These are phyloP conservation scores for Clarireedia monteithiana DNA, from an alignment of 2,329 filamentous ascomycete genomes.

Conservation along the genomic window DNA sequence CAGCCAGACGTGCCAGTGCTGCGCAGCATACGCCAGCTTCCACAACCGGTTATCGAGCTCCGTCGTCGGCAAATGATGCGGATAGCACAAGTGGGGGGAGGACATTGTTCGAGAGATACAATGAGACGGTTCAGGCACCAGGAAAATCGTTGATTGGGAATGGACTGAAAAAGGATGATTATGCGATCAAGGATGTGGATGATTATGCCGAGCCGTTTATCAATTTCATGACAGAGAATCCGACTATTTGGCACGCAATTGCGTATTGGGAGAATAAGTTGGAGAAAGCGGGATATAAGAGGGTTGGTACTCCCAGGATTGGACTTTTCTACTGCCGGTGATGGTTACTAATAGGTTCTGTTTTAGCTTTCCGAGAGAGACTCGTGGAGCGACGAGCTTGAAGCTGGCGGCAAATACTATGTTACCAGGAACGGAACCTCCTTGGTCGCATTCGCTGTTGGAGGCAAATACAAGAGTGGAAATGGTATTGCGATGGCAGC, in stretches of 20 bases:
- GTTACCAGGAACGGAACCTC: slow-evolving; percentile 78
- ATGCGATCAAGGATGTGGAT: slow-evolving; percentile 37
- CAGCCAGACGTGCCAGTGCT: too few species aligned
- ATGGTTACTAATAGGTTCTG: slow-evolving; percentile 14
- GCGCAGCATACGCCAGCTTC: too few species aligned
- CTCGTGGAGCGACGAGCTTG: slow-evolving; percentile 64
- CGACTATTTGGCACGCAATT: slow-evolving; percentile 89
- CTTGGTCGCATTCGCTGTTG: slow-evolving; percentile 78
- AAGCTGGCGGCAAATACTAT: slow-evolving; percentile 82
- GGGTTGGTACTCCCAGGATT: slow-evolving; percentile 39
- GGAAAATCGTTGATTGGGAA: background rate
- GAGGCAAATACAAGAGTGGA: slow-evolving; percentile 70
- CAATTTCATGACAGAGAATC: slow-evolving; percentile 81
- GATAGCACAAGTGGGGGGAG: background rate
- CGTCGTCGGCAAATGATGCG: too few species aligned
- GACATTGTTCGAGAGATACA: slow-evolving; percentile 20
- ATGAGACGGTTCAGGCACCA: slow-evolving; percentile 2
- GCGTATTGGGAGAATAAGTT: slow-evolving; percentile 69
- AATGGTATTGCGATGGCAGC: slow-evolving; percentile 85
- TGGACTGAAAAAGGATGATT: background rate
- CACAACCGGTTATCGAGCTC: too few species aligned
- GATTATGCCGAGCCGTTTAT: slow-evolving; percentile 77
- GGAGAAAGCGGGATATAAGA: slow-evolving; percentile 62
- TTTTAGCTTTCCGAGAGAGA: slow-evolving; percentile 67
- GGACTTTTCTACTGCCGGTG: background rate